Evolutionary conservation across 2,329 filamentous ascomycete species (phyloP), one percentile per base, ranked within the genome.

Genomic region (Gremmenia infestans): DNA sequence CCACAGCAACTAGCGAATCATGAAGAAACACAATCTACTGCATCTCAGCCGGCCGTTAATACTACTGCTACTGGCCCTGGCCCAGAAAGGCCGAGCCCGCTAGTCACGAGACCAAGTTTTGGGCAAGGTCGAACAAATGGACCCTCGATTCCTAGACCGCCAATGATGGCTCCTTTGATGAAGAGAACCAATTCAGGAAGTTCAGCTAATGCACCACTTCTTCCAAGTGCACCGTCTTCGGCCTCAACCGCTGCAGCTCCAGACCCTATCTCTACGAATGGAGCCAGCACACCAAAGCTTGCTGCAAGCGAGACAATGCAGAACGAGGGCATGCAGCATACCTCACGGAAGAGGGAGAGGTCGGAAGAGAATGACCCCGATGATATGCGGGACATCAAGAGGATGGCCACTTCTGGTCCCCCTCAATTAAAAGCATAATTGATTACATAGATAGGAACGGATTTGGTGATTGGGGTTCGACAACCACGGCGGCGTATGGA

Each of bases 41-140:
- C 56, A 56, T 48, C 47, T 47, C 62, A 58, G 25, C 59, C 53
- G 32, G 48, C 57, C 61, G 23, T 56, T 23, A 63, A 59, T 47
- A 36, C 58, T 2, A 57, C 28, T 32, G 28, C 2, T 32, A 32
- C 28, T 32, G 28, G 28, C 28, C 8, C 47, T 55, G 60, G 57
- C 11, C 32, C 52, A 42, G 62, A 61, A 12, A 60, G 50, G 35
- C 35, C 59, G 9, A 54, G 42, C 28, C 63, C 63, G 23, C 54
- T 62, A 32, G 58, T 69, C 43, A 62, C 57, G 58, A 60, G 67
- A 23, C 68, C 68, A 37, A 57, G 62, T 2, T 67, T 71, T 36
- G 63, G 63, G 35, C 63, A 63, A 50, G 56, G 55, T 28, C 62
- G 65, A 46, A 35, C 57, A 19, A 60, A 48, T 57, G 52, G 53